These are phyloP conservation scores for Solanum peruvianum DNA, from an alignment of 257 asterid genomes.

Conservation along the genomic window DNA sequence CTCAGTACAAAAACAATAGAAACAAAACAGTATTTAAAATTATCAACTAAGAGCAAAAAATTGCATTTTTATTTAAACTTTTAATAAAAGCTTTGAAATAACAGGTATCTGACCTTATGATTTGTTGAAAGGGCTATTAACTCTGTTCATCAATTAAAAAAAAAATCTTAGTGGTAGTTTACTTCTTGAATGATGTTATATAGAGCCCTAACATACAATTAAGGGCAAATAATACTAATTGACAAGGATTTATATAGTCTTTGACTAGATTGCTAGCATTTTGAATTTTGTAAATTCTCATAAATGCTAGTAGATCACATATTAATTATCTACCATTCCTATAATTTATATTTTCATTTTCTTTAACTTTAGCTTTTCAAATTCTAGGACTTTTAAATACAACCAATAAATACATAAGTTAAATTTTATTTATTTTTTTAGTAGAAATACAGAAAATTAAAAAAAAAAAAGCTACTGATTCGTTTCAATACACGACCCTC, in stretches of 20 bases:
- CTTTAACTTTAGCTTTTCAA: background rate
- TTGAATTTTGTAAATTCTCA: background rate
- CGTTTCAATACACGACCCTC: background rate
- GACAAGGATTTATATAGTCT: background rate
- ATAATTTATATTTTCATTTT: background rate
- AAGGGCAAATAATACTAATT: background rate
- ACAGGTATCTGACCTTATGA: background rate
- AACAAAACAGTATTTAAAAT: background rate
- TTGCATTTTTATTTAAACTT: background rate
- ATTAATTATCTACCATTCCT: background rate
- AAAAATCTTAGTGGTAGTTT: background rate
- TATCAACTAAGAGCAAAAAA: background rate
- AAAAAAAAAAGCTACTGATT: background rate
- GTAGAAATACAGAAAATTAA: background rate
- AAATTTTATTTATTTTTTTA: background rate
- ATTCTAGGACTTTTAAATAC: background rate
- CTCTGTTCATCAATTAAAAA: background rate
- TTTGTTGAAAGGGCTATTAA: background rate
- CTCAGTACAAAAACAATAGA: background rate
- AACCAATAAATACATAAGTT: background rate
- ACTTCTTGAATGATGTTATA: background rate
- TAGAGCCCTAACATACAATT: background rate
- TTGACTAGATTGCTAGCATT: background rate
- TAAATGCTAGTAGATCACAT: background rate
- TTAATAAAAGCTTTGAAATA: background rate